Evolutionary conservation across 2,329 filamentous ascomycete species (phyloP), one percentile per base, ranked within the genome.

Genomic region (Penicillium sp.): DNA sequence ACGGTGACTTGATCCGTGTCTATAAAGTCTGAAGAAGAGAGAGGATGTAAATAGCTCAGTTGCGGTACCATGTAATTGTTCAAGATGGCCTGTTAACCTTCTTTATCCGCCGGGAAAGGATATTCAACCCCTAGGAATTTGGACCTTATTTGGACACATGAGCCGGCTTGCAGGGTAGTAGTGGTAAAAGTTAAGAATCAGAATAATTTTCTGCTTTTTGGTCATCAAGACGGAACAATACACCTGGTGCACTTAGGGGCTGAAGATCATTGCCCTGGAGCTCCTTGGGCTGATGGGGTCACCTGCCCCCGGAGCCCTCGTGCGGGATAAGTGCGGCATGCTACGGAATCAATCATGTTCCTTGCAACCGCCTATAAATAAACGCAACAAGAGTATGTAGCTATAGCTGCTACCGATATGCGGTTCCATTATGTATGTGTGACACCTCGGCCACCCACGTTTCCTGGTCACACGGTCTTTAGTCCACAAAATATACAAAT

Each of bases 51-150:
- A 19, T 10, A 16, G 14, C 2, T 14, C 1, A 25, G 12, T 7
- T 31, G 22, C 14, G 9, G 25, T 19, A 40, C 22, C 22, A 35
- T 40, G 16, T 13, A 16, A 35, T 46, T 13, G 27, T 35, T 25
- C 4, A 14, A 9, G 5, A 11, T 25, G 22, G 4, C 34, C 16
- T 46, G 35, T 34, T 34, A 34, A 39, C 19, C 2, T 25, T 14
- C 28, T 38, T 49, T 49, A 35, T 19, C 47, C 41, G 30, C 41
- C 41, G 47, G 41, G 9, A 16, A 28, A 31, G 29, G 31, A 41
- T 49, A 35, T 40, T 35, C 41, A 46, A 25, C 35, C 29, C 25
- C 8, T 22, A 40, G 25, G 22, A 49, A 40, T 49, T 41, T 40
- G 25, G 16, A 29, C 13, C n/a, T 34, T 31, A 7, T 5, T 10